Evolutionary conservation across 352 stramenopile species (phyloP).

Genomic region (Phytopythium kandeliae): DNA sequence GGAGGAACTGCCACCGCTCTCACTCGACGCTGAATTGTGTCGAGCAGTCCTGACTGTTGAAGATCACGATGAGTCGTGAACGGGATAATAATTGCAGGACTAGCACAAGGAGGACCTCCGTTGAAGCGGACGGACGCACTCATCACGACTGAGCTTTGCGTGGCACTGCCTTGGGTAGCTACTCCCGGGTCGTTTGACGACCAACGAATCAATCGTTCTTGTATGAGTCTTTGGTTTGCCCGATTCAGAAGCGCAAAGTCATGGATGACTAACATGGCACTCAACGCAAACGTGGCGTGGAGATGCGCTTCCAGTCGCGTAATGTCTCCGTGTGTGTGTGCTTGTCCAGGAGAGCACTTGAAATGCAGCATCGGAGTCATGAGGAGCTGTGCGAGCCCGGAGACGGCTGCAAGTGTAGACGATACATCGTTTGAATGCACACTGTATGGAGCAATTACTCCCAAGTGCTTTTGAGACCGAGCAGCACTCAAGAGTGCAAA

Average conservation of each 20-base stretch:
- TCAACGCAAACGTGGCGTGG: conserved; percentile 10
- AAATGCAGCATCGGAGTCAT: conserved; percentile 3
- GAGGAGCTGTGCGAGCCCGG: not conserved
- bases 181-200: not conserved
- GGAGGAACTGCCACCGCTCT: conserved; percentile 19
- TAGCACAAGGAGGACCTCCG: conserved; percentile 1
- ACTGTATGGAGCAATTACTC: not conserved
- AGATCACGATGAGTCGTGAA: conserved; percentile 12
- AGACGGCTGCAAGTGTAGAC: not conserved
- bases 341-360: not conserved
- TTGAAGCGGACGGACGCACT: not conserved
- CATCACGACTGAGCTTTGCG: not conserved
- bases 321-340: not conserved
- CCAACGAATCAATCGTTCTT: conserved; percentile 14
- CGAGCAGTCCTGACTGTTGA: conserved; percentile 12
- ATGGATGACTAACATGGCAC: conserved; percentile 18
- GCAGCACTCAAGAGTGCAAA: conserved; percentile 43
- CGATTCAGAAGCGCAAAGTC: conserved; percentile 12
- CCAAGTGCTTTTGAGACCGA: not conserved
- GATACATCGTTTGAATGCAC: not conserved
- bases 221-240: conserved; percentile 5
- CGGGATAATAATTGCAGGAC: conserved; percentile 21
- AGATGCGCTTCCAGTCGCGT: conserved; percentile 6
- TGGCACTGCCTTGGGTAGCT: conserved; percentile 4
- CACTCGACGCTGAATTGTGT: conserved; percentile 25